Evolutionary conservation across 2,329 filamentous ascomycete species (phyloP).

Genomic region (Stromatinia cepivora): DNA sequence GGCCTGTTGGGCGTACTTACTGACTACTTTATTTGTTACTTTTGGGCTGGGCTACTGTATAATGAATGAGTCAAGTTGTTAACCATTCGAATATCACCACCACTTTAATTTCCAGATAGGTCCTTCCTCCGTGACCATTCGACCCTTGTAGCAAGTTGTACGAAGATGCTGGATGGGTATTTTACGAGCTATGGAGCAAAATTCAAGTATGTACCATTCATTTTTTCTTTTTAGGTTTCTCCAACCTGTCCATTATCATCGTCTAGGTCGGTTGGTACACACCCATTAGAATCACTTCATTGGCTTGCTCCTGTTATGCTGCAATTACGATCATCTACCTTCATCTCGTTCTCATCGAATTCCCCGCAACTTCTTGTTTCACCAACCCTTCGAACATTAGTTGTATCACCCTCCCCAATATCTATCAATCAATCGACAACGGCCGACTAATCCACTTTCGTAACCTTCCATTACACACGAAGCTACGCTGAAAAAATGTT

Average conservation of each 20-base stretch:
- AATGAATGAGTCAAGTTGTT: neutral
- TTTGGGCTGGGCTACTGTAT: neutral
- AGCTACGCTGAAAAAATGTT: slow-evolving; percentile 11
- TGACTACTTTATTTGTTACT: slow-evolving; percentile 10
- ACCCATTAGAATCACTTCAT: neutral
- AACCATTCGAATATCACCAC: slow-evolving; percentile 1
- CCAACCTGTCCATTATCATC: slow-evolving; percentile 12
- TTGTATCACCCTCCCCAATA: neutral
- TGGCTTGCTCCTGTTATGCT: neutral
- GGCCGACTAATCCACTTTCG: neutral
- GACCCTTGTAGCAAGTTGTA: neutral
- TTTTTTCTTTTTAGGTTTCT: neutral
- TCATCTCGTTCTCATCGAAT: slow-evolving; percentile 11
- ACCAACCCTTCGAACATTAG: neutral
- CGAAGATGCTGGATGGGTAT: neutral
- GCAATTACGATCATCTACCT: neutral
- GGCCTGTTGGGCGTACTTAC: neutral
- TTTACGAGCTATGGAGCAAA: neutral
- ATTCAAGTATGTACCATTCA: neutral
- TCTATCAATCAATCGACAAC: neutral
- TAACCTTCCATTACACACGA: slow-evolving; percentile 12
- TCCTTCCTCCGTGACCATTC: neutral
- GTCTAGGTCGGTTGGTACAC: neutral
- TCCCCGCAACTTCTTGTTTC: slow-evolving; percentile 11
- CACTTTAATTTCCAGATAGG: slow-evolving; percentile 16